Evolutionary conservation across 1,284 basidiomycete species (phyloP).

Genomic region (Testicularia cyperi): DNA sequence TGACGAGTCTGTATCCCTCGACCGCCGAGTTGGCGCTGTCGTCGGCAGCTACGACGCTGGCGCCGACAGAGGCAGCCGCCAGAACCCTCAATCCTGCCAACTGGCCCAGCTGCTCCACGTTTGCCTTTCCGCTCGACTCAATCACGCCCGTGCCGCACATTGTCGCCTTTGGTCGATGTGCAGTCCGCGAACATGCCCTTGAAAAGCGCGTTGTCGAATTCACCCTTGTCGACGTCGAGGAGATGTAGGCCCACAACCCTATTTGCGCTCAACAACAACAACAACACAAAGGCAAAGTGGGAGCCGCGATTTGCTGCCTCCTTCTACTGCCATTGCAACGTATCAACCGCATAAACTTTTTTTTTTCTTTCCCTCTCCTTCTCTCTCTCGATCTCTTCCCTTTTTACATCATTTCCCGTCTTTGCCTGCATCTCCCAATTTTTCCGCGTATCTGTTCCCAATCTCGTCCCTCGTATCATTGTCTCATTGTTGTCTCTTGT

Average conservation of each 20-base stretch:
- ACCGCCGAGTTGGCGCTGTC: not conserved
- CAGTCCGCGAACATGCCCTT: conserved; percentile 8
- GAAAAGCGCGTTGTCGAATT: not conserved
- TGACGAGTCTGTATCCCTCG: conserved; percentile 1
- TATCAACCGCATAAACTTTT: not conserved
- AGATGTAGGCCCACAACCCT: no score
- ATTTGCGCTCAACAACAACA: no score
- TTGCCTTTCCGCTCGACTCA: conserved; percentile 23
- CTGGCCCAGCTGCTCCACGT: not conserved
- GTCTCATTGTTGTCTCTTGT: no score
- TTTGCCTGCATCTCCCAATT: no score
- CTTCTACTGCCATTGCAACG: no score
- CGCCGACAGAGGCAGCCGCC: conserved; percentile 1
- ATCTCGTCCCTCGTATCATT: no score
- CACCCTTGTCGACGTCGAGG: not conserved
- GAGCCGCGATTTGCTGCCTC: no score
- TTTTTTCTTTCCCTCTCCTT: not conserved
- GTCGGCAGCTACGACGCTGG: not conserved
- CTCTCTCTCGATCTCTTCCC: no score
- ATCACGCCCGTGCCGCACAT: conserved; percentile 12
- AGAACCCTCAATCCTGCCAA: not conserved
- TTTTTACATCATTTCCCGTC: no score
- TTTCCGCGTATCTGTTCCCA: no score
- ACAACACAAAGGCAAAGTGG: no score
- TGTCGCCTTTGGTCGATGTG: conserved; percentile 23